Percentiles rank a stretch among this genome's conserved stretches.
Evolutionary conservation across 805 yeast genomes (phyloP).

Genomic region (Candida awuae): DNA sequence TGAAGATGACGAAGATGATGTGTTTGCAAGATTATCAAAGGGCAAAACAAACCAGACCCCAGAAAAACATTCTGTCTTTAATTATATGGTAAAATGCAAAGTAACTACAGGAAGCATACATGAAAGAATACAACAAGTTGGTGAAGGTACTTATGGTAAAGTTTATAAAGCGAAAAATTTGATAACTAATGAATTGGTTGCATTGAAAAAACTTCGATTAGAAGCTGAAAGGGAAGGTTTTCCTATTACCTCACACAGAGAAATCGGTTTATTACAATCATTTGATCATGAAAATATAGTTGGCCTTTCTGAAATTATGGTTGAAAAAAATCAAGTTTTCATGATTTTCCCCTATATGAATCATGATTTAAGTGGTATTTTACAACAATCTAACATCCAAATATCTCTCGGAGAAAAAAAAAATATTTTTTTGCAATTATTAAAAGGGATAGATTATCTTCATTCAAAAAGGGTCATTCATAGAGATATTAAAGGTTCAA

Average conservation of each 20-base stretch:
- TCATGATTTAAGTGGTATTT: conserved; percentile 84
- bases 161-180: conserved; percentile 81
- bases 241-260: conserved; percentile 92
- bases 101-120: conserved; percentile 35
- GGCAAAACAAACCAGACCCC: not conserved
- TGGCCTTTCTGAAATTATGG: conserved; percentile 82
- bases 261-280: conserved; percentile 75
- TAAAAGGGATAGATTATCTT: conserved; percentile 61
- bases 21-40: conserved; percentile 7
- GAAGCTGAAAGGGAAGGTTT: conserved; percentile 91
- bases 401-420: conserved; percentile 60
- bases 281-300: conserved; percentile 78
- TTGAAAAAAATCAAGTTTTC: conserved; percentile 62
- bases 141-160: conserved; percentile 98
- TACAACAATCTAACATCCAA: conserved; percentile 63
- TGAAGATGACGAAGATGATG: conserved; percentile 11
- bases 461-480: conserved; percentile 66
- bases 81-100: conserved; percentile 8
- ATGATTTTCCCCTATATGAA: conserved; percentile 94
- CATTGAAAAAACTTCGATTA: conserved; percentile 74
- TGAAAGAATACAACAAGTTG: conserved; percentile 78
- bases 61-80: not conserved
- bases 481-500: conserved; percentile 78
- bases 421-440: conserved; percentile 54
- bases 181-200: conserved; percentile 66